Percentiles rank a stretch among this genome's conserved stretches.
Evolutionary conservation across 1,139 yeast genomes (phyloP).

Genomic region (Pichia sp.): DNA sequence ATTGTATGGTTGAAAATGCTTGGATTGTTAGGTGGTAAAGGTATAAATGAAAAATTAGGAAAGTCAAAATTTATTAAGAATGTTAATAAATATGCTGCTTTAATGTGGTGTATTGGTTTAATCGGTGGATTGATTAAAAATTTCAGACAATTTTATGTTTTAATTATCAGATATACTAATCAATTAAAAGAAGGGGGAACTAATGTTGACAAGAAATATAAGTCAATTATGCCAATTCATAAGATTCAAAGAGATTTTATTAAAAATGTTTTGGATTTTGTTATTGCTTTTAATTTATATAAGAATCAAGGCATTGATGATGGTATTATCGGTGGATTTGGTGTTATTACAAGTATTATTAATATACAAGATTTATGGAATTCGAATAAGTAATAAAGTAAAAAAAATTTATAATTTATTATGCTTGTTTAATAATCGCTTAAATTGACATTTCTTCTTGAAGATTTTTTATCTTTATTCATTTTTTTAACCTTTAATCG

Average conservation of each 20-base stretch:
- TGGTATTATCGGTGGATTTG: conserved; percentile 80
- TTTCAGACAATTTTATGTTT: conserved; percentile 27
- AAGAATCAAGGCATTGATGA: conserved; percentile 60
- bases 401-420: background rate
- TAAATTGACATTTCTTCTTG: conserved; percentile 18
- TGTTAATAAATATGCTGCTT: conserved; percentile 40
- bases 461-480: conserved; percentile 22
- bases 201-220: conserved; percentile 19
- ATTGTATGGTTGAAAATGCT: conserved; percentile 56
- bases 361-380: conserved; percentile 75
- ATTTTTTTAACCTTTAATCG: conserved; percentile 21
- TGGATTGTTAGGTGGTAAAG: conserved; percentile 31
- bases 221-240: conserved; percentile 9
- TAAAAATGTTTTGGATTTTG: conserved; percentile 74
- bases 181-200: conserved; percentile 29
- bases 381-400: background rate
- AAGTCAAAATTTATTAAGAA: conserved; percentile 17
- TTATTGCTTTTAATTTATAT: conserved; percentile 70
- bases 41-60: conserved; percentile 3
- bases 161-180: conserved; percentile 5
- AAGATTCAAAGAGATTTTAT: conserved; percentile 57
- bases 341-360: conserved; percentile 71
- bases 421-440: conserved; percentile 14
- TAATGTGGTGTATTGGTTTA: conserved; percentile 77
- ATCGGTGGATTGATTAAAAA: conserved; percentile 31